Evolutionary conservation across 495 filamentous ascomycete species (phyloP).

Genomic region (Aspergillus affinis): DNA sequence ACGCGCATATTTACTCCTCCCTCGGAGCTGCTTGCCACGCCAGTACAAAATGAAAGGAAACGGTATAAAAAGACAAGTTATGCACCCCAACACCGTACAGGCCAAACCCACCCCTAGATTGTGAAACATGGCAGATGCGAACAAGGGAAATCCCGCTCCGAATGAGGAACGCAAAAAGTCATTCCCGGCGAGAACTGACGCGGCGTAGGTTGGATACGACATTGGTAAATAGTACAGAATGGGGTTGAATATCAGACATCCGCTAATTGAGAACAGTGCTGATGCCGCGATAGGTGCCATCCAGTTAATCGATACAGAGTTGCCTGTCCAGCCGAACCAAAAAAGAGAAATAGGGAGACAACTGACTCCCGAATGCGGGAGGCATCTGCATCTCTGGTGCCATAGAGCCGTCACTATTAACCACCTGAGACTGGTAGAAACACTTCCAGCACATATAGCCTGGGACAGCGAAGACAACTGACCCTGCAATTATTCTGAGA

Average conservation of each 20-base stretch:
- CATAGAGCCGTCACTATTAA: too few relatives aligned
- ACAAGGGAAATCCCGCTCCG: slow-evolving; percentile 51
- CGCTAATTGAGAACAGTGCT: slow-evolving; percentile 51
- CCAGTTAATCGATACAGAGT: slow-evolving; percentile 56
- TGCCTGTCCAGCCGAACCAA: slow-evolving; percentile 63
- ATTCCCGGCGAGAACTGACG: slow-evolving; percentile 52
- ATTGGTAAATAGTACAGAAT: slow-evolving; percentile 46
- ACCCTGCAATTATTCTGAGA: too few relatives aligned
- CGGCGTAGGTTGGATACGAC: slow-evolving; percentile 45
- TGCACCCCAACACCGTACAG: slow-evolving; percentile 56
- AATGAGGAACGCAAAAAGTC: slow-evolving; percentile 47
- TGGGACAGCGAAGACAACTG: too few relatives aligned
- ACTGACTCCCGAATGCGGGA: too few relatives aligned
- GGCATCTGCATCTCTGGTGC: too few relatives aligned
- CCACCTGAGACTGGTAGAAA: slow-evolving; percentile 19
- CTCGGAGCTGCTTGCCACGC: too few relatives aligned
- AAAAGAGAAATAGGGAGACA: slow-evolving; percentile 55
- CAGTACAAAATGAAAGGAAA: slow-evolving; percentile 40
- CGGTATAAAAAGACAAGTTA: slow-evolving; percentile 42
- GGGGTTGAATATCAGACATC: slow-evolving; percentile 55
- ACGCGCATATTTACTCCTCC: too few relatives aligned
- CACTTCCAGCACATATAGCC: too few relatives aligned
- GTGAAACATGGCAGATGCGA: slow-evolving; percentile 49
- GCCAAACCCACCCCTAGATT: slow-evolving; percentile 64
- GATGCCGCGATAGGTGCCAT: slow-evolving; percentile 59